phyloP scores from a whole-genome alignment of 208 protist species.

The Crithidia thermophila region DNA sequence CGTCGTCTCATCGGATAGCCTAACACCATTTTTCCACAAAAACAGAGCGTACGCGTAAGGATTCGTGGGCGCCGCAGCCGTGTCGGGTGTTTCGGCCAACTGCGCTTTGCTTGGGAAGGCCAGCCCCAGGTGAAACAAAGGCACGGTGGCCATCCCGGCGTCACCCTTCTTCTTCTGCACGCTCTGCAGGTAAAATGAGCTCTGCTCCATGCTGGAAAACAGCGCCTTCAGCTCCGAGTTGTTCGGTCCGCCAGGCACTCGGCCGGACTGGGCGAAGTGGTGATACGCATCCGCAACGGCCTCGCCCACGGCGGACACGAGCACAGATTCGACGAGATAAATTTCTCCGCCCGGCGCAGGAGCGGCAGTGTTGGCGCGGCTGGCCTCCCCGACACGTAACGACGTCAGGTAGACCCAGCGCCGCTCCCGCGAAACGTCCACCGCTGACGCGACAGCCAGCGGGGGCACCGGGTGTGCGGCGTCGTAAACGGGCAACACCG shows the following conservation, averaged over 20 bases:
- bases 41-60: not conserved
- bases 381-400: not conserved
- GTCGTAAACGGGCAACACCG: not conserved
- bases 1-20: not conserved
- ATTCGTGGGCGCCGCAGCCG: not conserved
- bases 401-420: conserved; percentile 23
- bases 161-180: not conserved
- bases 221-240: conserved; percentile 3
- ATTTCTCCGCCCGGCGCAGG: conserved; percentile 4
- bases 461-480: not conserved
- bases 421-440: not conserved
- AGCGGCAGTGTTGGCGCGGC: not conserved
- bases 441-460: not conserved
- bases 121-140: conserved; percentile 1
- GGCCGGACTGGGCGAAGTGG: not conserved
- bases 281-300: not conserved
- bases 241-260: not conserved
- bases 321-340: conserved; percentile 3
- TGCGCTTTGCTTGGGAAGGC: not conserved
- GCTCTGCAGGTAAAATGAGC: conserved; percentile 3
- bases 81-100: not conserved
- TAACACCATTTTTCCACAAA: not conserved
- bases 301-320: not conserved
- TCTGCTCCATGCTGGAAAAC: not conserved
- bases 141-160: not conserved